Conservation (phyloP, 345 rosid species). For the Pugionium cornutum region DNA sequence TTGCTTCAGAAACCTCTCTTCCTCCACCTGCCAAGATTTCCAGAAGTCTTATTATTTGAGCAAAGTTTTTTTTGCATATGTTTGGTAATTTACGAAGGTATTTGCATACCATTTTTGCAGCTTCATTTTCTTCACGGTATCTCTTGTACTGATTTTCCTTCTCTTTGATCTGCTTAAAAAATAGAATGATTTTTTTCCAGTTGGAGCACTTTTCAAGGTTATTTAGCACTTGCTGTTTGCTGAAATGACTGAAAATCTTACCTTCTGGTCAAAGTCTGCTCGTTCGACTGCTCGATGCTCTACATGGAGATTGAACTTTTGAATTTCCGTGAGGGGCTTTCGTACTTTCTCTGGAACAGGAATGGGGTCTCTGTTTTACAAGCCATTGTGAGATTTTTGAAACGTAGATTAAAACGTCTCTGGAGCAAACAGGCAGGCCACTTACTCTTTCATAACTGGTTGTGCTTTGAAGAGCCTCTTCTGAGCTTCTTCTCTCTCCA, state of each 20-base stretch:
- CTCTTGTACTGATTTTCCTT: slow-evolving; percentile 83
- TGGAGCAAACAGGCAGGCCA: not conserved
- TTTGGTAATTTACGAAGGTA: not conserved
- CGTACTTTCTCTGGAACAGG: slow-evolving; percentile 90
- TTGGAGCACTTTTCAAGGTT: too few relatives aligned
- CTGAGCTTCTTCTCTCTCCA: slow-evolving; percentile 70
- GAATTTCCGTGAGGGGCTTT: slow-evolving; percentile 82
- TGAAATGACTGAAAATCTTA: slow-evolving; percentile 32
- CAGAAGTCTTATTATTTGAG: not conserved
- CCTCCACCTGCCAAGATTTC: slow-evolving; percentile 62
- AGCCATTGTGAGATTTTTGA: slow-evolving; percentile 19
- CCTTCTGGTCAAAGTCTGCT: slow-evolving; percentile 92
- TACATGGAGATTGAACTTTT: slow-evolving; percentile 64
- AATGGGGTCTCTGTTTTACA: slow-evolving; percentile 70
- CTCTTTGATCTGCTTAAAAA: slow-evolving; percentile 72
- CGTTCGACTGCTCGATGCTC: slow-evolving; percentile 76
- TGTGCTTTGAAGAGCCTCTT: slow-evolving; percentile 80
- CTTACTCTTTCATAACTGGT: slow-evolving; percentile 78
- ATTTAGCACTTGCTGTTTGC: not conserved
- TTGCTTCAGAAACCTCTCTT: slow-evolving; percentile 87
- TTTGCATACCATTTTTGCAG: slow-evolving; percentile 69
- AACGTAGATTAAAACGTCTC: slow-evolving; percentile 8
- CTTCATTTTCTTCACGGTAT: slow-evolving; percentile 91
- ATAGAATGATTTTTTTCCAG: not conserved
- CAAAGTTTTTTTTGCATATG: not conserved